phyloP scores from a whole-genome alignment of 2,329 filamentous ascomycete genomes.

The Penicillium sp. region DNA sequence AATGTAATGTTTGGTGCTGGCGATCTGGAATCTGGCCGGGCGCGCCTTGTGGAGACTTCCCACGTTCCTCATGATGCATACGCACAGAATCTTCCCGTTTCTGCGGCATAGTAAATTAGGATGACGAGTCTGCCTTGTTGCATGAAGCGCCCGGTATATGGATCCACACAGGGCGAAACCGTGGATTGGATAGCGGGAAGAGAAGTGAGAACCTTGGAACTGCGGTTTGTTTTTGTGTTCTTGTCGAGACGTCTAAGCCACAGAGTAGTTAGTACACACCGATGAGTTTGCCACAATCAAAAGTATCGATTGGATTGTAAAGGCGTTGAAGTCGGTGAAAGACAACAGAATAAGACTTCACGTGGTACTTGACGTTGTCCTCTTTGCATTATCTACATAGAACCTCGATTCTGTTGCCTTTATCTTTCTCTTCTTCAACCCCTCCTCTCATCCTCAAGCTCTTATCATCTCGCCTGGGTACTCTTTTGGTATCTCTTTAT shows the following conservation, averaged over 20 bases:
- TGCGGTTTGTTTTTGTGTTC: neutral
- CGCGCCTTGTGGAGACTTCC: neutral
- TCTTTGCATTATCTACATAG: neutral
- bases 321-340: neutral
- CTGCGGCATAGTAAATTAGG: neutral
- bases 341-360: neutral
- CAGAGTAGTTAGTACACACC: neutral
- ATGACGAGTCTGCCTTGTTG: neutral
- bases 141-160: neutral
- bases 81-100: neutral
- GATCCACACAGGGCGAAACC: neutral
- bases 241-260: constrained; percentile 5
- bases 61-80: neutral
- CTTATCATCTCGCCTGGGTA: neutral
- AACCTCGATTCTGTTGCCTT: neutral
- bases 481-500: neutral
- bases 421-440: neutral
- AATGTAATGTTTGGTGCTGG: neutral
- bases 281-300: constrained; percentile 11
- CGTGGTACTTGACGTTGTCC: neutral
- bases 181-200: neutral
- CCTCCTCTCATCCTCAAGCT: neutral
- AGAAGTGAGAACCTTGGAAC: neutral
- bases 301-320: neutral
- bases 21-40: neutral